Evolutionary conservation across 345 rosid genomes (phyloP), one percentile per base, ranked within the genome.

Genomic region (Cochlearia excelsa): DNA sequence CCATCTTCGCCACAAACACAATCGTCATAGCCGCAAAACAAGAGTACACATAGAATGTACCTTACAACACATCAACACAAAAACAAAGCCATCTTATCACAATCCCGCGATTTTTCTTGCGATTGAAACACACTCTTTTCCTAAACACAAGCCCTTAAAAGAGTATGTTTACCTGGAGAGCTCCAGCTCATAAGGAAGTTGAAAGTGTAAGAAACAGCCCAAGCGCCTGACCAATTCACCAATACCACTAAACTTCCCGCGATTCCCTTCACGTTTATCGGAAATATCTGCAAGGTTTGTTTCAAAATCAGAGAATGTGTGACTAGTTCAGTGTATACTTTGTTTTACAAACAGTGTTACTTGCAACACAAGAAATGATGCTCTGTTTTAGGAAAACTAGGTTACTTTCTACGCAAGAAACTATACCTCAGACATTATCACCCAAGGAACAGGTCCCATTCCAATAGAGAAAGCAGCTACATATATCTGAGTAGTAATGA

Each of bases 381-480:
- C 8, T 37, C 53, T 51, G 30, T 30, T 61, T 6, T 27, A 2
- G 23, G 23, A 2, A 9, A 29, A 38, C 35, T 54, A 65, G 40
- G 10, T 48, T 48, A 37, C 70, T 66, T 33, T 1, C 26, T 3
- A 6, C 16, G 42, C 55, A 57, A 70, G 26, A 7, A 49, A 57
- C 0, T 38, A 58, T 79, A 88, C 98, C 95, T 92, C 98, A 2
- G 96, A 92, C 96, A 88, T 86, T 59, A 92, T 80, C 75, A 92
- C 75, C 98, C 98, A 92, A 30, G 96, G 98, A 76, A 84, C 93
- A 40, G 96, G 90, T 74, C 96, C 95, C 86, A 84, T 73, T 63
- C 98, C 96, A 35, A 92, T 79, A 9, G 96, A 88, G 73, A 83
- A 92, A 5, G 79, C 67, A 31, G 93, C 76, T 57, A 84, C 51